These are phyloP conservation scores for Pythium biforme DNA, from an alignment of 352 stramenopile genomes.

Conservation along the genomic window DNA sequence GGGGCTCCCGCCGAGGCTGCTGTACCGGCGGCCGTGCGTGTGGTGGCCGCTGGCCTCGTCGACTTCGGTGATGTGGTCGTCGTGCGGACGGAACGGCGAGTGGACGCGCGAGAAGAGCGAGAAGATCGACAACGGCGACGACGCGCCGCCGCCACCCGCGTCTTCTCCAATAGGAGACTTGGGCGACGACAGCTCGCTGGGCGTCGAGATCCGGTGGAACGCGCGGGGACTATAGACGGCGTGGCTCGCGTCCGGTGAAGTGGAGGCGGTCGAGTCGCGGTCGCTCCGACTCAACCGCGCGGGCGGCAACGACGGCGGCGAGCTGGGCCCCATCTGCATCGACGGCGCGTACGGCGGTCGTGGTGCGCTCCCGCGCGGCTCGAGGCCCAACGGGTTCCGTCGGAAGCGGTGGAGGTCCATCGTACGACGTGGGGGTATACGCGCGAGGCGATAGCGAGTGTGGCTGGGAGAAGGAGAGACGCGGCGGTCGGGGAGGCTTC, in stretches of 20 bases:
- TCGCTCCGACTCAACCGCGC: background rate
- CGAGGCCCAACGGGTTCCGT: conserved; percentile 6
- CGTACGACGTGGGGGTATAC: background rate
- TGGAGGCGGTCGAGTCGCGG: background rate
- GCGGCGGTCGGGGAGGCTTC: too few relatives aligned
- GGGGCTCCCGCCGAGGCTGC: conserved; percentile 13
- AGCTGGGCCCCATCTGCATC: background rate
- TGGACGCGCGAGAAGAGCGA: conserved; percentile 15
- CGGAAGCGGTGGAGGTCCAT: conserved; percentile 18
- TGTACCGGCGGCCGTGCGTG: conserved; percentile 12
- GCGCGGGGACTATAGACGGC: conserved; percentile 16
- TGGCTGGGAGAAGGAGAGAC: too few relatives aligned
- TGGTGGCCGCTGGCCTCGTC: conserved; percentile 23
- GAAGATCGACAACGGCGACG: conserved; percentile 26
- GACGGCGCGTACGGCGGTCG: too few relatives aligned
- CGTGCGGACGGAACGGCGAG: conserved; percentile 6
- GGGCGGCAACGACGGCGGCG: background rate
- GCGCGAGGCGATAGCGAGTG: too few relatives aligned
- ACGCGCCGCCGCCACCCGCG: conserved; percentile 9
- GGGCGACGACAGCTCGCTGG: background rate
- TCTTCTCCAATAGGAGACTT: too few relatives aligned
- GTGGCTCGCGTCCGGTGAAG: conserved; percentile 7
- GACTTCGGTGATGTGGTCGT: conserved; percentile 18
- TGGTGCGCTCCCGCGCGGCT: background rate
- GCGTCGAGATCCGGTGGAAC: conserved; percentile 19